Base-by-base conservation (phyloP, 2,329 filamentous ascomycete genomes). In the Aspergillus tubingensis region DNA sequence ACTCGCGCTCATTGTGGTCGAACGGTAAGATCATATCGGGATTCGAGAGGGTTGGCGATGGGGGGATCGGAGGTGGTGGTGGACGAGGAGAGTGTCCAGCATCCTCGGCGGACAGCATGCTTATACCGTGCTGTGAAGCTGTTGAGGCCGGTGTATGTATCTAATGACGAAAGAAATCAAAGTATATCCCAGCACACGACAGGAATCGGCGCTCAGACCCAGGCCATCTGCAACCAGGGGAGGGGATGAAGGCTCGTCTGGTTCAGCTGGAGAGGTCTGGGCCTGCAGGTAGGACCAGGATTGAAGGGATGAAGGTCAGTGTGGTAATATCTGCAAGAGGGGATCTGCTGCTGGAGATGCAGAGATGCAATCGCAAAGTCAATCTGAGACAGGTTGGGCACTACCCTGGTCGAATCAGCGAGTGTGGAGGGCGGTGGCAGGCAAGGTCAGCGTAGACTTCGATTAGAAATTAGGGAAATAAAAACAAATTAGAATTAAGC, bases 21-120 rank as follows among this genome's bases (percentile, higher is more conserved):
- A 90, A 88, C 62, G 93, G 93, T 55, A 97, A 81, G 70, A 97
- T 96, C 91, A 96, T 93, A 75, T 96, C 93, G 55, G 92, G 92
- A 76, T 96, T 96, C 58, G 92, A 96, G 70, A 97, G 81, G 2
- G 93, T 96, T 50, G 93, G 93, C 61, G 91, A 96, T 11, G 86
- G 87, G 65, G 90, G 88, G 47, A 71, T 67, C 23, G 64, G 59
- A 36, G 64, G 67, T 17, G 61, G 60, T 52, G 59, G 64, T 55
- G 60, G 64, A 47, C 39, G 53, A 47, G 21, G 19, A 30, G 58
- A 63, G 23, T 65, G 53, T 15, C 60, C 60, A 30, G 58, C 55
- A 58, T 66, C 64, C 56, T 67, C 62, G 39, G 57, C 55, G 49
- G 56, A 54, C 60, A 65, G 54, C 56, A 56, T 62, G 43, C 23